phyloP scores from a whole-genome alignment of 257 asterid species.

The Primulina huaijiensis region DNA sequence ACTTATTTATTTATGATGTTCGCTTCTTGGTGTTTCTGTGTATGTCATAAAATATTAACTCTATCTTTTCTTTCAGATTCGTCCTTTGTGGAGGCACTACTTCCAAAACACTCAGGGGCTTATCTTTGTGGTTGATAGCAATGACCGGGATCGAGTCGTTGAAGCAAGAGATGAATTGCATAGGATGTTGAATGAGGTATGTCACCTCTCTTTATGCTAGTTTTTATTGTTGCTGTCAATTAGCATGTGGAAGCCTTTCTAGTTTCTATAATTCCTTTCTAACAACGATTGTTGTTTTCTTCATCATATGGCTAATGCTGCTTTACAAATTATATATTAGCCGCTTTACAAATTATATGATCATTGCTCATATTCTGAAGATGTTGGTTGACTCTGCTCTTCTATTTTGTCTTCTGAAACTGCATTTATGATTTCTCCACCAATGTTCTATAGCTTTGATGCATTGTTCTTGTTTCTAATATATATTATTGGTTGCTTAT shows the following conservation, averaged over 20 bases:
- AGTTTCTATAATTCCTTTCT: no score
- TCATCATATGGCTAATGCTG: not conserved
- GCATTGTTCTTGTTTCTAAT: not conserved
- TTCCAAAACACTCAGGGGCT: constrained; percentile 48
- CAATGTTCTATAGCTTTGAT: not conserved
- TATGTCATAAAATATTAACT: not conserved
- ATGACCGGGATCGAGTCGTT: constrained; percentile 43
- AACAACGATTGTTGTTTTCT: not conserved
- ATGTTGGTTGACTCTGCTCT: not conserved
- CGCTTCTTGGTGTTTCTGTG: not conserved
- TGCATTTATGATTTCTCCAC: not conserved
- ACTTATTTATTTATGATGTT: not conserved
- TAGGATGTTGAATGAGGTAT: constrained; percentile 47
- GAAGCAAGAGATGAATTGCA: constrained; percentile 48
- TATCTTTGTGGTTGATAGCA: constrained; percentile 46
- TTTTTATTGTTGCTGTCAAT: constrained; percentile 5
- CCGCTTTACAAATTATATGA: not conserved
- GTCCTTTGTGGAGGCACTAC: constrained; percentile 51
- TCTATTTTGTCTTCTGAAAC: not conserved
- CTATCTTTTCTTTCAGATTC: constrained; percentile 27
- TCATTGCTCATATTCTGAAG: not conserved
- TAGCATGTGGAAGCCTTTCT: not conserved
- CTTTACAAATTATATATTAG: not conserved
- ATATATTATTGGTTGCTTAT: not conserved
- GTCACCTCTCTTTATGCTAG: not conserved